Conservation (phyloP, 1,284 basidiomycete species). For the Megacollybia platyphylla region DNA sequence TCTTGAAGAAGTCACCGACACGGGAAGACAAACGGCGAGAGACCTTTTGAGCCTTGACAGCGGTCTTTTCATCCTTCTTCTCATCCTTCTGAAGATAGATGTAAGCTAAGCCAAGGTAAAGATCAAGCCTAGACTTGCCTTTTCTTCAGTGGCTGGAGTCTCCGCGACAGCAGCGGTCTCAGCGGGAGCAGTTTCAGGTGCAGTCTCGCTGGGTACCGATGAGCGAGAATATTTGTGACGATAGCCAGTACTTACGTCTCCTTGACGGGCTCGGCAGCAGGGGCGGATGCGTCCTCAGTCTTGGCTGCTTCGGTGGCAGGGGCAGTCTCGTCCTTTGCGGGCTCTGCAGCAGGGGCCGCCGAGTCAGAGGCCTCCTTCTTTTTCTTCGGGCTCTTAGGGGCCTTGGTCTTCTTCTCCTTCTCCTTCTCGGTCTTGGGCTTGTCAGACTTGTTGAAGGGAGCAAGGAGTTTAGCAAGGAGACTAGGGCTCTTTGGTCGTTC, state of each 20-base stretch:
- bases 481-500: slow-evolving; percentile 69
- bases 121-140: slow-evolving; percentile 22
- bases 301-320: slow-evolving; percentile 18
- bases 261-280: slow-evolving; percentile 33
- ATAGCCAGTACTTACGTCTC: slow-evolving; percentile 33
- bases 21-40: slow-evolving; percentile 67
- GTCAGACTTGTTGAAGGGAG: slow-evolving; percentile 51
- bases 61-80: slow-evolving; percentile 26
- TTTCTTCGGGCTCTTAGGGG: slow-evolving; percentile 52
- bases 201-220: slow-evolving; percentile 17
- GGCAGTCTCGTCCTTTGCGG: slow-evolving; percentile 7
- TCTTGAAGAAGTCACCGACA: slow-evolving; percentile 69
- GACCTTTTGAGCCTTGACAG: slow-evolving; percentile 40
- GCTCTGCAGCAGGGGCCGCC: slow-evolving; percentile 16
- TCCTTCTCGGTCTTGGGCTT: slow-evolving; percentile 48
- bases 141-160: slow-evolving; percentile 33
- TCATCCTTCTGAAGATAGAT: slow-evolving; percentile 27
- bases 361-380: slow-evolving; percentile 43
- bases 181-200: slow-evolving; percentile 16
- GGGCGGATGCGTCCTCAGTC: slow-evolving; percentile 21
- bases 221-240: slow-evolving; percentile 1
- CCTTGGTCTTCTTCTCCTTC: slow-evolving; percentile 60
- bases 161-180: slow-evolving; percentile 14
- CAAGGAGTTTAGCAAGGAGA: slow-evolving; percentile 57
- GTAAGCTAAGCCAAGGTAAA: neutral